phyloP scores from a whole-genome alignment of 805 yeast genomes.

The Metschnikowia santaceciliae region DNA sequence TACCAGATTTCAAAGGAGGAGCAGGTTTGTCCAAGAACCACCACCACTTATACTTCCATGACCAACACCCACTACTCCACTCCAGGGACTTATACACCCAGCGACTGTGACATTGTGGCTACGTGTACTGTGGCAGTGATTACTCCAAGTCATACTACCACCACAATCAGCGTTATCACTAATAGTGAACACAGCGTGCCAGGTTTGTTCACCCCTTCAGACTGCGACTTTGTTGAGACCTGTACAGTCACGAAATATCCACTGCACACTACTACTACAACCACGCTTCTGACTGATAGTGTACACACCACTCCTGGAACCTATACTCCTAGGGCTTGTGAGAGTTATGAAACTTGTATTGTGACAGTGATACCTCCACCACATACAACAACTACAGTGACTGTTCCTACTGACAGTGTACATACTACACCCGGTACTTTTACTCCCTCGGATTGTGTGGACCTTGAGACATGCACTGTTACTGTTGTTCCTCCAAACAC shows the following conservation, averaged over 20 bases:
- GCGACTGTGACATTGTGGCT: not conserved
- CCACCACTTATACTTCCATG: conserved; percentile 4
- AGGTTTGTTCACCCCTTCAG: not conserved
- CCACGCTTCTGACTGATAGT: not conserved
- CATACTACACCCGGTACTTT: not conserved
- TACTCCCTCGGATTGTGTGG: not conserved
- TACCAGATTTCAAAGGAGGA: conserved; percentile 4
- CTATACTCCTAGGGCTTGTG: not conserved
- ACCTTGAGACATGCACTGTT: not conserved
- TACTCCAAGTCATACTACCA: not conserved
- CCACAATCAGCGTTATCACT: not conserved
- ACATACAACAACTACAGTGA: conserved; percentile 1
- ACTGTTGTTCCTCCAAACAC: not conserved
- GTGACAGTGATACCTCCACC: conserved; percentile 8
- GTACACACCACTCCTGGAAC: not conserved
- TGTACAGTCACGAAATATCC: conserved; percentile 17
- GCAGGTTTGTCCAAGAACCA: conserved; percentile 1
- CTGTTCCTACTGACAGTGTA: not conserved
- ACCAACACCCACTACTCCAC: conserved; percentile 6
- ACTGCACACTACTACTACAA: conserved; percentile 2
- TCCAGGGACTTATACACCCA: conserved; percentile 12
- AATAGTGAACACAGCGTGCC: not conserved
- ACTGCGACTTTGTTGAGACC: conserved; percentile 17
- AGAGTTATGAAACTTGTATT: not conserved
- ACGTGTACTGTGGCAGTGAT: conserved; percentile 2